Conservation (phyloP, 176 grass and related monocot species). For the Saccharum spontaneum region DNA sequence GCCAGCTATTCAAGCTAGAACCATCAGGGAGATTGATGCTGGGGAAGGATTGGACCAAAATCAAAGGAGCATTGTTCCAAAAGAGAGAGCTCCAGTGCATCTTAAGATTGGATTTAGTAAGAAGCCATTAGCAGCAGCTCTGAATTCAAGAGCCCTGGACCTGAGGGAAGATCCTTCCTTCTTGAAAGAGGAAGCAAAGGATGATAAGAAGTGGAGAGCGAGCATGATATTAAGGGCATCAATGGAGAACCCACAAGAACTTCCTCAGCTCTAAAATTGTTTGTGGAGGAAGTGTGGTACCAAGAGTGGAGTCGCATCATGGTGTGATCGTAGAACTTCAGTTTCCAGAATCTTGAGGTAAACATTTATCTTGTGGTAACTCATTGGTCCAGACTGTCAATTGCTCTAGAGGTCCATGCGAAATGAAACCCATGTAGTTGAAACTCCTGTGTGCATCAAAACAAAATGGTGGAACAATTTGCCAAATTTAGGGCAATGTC, state of each 20-base stretch:
- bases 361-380: background rate
- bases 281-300: conserved; percentile 2
- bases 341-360: conserved; percentile 35
- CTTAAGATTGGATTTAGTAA: conserved; percentile 60
- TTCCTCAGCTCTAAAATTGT: conserved; percentile 46
- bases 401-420: background rate
- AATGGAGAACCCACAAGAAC: conserved; percentile 69
- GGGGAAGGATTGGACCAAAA: conserved; percentile 35
- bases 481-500: background rate
- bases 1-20: conserved; percentile 58
- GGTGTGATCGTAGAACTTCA: conserved; percentile 23
- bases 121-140: conserved; percentile 30
- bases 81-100: conserved; percentile 58
- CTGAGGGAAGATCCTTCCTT: conserved; percentile 56
- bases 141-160: conserved; percentile 41
- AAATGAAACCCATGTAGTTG: background rate
- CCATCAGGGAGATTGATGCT: conserved; percentile 43
- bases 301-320: conserved; percentile 22
- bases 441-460: background rate
- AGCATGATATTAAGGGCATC: conserved; percentile 77
- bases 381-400: background rate
- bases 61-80: conserved; percentile 53
- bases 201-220: conserved; percentile 69
- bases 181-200: conserved; percentile 72
- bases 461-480: background rate